A percentile compares a stretch with the other conserved stretches of the same genome.
phyloP scores from a whole-genome alignment of 148 eudicot genomes.

The Silene conica region DNA sequence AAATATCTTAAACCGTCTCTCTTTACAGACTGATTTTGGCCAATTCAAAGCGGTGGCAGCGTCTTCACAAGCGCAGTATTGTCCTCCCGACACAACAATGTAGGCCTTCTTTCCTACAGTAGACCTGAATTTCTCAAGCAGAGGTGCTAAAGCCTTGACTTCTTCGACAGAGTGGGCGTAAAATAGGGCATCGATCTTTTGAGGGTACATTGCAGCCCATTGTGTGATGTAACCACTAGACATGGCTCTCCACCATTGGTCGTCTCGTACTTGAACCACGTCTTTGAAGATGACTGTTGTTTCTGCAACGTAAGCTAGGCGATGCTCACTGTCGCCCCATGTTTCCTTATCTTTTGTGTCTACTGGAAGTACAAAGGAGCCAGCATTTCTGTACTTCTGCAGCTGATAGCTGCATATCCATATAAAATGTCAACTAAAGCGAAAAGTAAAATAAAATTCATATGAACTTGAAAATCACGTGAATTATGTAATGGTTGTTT shows the following conservation, averaged over 20 bases:
- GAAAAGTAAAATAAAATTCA: too few relatives aligned
- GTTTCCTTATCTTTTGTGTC: conserved; percentile 91
- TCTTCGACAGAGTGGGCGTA: conserved; percentile 82
- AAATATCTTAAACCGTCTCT: conserved; percentile 85
- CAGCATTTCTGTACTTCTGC: conserved; percentile 87
- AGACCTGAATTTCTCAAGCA: conserved; percentile 66
- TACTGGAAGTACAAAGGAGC: conserved; percentile 85
- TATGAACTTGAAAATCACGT: too few relatives aligned
- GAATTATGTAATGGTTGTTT: too few relatives aligned
- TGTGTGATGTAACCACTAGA: conserved; percentile 85
- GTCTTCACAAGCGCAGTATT: conserved; percentile 71
- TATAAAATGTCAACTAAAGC: neutral
- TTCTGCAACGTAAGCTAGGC: conserved; percentile 91
- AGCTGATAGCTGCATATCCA: conserved; percentile 73
- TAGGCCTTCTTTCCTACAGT: conserved; percentile 88
- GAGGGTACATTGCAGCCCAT: conserved; percentile 97
- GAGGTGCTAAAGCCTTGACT: conserved; percentile 71
- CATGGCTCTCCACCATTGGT: conserved; percentile 96
- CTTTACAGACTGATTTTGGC: conserved; percentile 73
- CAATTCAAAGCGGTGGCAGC: conserved; percentile 64
- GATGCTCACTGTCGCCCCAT: conserved; percentile 98
- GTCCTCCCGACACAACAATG: conserved; percentile 74
- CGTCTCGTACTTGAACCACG: conserved; percentile 78
- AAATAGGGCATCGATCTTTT: conserved; percentile 83
- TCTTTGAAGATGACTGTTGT: conserved; percentile 95